These are phyloP conservation scores for Entamoeba invadens DNA, from an alignment of 208 protist species.

Conservation along the genomic window DNA sequence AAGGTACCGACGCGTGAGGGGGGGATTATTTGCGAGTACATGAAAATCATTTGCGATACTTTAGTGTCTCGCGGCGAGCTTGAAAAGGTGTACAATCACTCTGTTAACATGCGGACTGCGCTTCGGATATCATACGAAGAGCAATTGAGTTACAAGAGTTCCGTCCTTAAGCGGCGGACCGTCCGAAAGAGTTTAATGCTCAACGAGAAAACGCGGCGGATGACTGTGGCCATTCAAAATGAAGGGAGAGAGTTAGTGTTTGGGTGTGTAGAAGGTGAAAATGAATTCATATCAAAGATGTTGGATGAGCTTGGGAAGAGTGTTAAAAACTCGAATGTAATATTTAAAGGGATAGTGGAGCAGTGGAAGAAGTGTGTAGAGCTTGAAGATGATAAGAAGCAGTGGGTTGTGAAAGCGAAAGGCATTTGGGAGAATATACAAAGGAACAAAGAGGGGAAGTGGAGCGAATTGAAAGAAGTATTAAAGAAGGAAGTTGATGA, in stretches of 20 bases:
- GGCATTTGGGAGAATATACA: background rate
- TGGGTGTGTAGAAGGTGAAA: background rate
- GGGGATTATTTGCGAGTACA: background rate
- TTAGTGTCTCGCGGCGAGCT: background rate
- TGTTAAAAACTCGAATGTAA: background rate
- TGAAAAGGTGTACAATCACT: background rate
- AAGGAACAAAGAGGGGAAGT: background rate
- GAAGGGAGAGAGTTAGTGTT: background rate
- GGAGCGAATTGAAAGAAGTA: background rate
- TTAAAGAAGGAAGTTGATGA: background rate
- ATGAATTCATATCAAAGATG: background rate
- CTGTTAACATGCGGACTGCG: background rate
- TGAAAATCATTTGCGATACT: background rate
- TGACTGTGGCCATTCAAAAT: background rate
- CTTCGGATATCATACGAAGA: background rate
- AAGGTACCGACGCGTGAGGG: background rate
- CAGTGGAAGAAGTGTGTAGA: background rate
- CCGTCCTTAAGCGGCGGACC: background rate
- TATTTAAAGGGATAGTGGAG: background rate
- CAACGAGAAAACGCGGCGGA: background rate
- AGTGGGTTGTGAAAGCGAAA: background rate
- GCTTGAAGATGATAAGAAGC: background rate
- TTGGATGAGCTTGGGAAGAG: background rate
- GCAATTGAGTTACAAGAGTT: background rate
- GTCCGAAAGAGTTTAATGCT: background rate